phyloP scores from a whole-genome alignment of 768 basidiomycete genomes.

The Psilocybe subaeruginosa region DNA sequence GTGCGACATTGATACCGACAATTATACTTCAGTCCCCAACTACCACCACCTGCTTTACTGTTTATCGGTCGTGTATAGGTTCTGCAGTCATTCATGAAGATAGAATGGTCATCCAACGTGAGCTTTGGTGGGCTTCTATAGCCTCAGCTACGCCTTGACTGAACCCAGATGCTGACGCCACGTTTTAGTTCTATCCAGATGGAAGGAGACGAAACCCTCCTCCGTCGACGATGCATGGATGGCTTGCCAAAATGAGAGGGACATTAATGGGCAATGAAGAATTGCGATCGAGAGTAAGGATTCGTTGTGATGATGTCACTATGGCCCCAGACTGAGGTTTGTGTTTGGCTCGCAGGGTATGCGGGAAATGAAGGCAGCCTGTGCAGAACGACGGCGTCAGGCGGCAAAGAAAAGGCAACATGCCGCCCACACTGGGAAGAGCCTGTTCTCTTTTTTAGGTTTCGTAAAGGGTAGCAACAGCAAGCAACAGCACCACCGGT shows the following conservation, averaged over 20 bases:
- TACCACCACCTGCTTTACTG: slow-evolving; percentile 2
- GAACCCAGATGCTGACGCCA: not conserved
- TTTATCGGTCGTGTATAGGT: slow-evolving; percentile 4
- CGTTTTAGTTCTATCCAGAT: slow-evolving; percentile 42
- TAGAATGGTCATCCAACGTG: slow-evolving; percentile 55
- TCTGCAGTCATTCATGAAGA: slow-evolving; percentile 42
- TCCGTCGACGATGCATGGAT: slow-evolving; percentile 70
- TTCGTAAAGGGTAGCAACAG: slow-evolving; percentile 12
- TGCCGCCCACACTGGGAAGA: slow-evolving; percentile 15
- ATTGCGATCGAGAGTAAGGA: slow-evolving; percentile 50
- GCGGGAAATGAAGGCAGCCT: slow-evolving; percentile 68
- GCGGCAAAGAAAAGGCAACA: slow-evolving; percentile 20
- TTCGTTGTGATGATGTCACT: not conserved
- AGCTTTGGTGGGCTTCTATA: slow-evolving; percentile 7
- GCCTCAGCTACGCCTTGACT: not conserved
- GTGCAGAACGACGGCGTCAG: slow-evolving; percentile 25
- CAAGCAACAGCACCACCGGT: not conserved
- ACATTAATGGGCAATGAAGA: slow-evolving; percentile 66
- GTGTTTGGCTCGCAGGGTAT: slow-evolving; percentile 49
- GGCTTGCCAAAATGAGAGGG: slow-evolving; percentile 80
- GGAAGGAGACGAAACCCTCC: slow-evolving; percentile 49
- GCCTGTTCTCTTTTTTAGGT: slow-evolving; percentile 28
- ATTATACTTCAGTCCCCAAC: slow-evolving; percentile 16
- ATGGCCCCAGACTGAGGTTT: not conserved
- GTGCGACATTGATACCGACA: slow-evolving; percentile 18